Evolutionary conservation across 768 basidiomycete genomes (phyloP), one percentile per base, ranked within the genome.

Genomic region (Russula earlei): DNA sequence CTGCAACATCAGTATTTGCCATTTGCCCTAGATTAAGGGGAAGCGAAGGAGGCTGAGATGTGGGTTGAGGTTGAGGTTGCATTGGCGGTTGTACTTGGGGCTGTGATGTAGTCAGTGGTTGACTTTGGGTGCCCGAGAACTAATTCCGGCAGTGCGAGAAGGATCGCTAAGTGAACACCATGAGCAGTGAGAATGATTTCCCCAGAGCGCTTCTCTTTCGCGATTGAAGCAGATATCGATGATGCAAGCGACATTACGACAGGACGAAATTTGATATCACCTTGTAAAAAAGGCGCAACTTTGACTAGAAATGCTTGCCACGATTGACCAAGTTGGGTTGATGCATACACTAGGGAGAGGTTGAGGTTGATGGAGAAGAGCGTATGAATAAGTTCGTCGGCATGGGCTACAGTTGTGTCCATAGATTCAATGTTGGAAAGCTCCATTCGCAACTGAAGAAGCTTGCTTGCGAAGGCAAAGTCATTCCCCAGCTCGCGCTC

Each of bases 111-210:
- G n/a, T n/a, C n/a, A n/a, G n/a, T n/a, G n/a, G n/a, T n/a, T n/a
- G 8, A 83, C 70, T 62, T 85, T 83, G 81, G 6, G 75, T 66
- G 0, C 77, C 72, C 2, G 80, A 80, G 65, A 87, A 88, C 81
- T 4, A 87, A 76, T 62, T 96, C 88, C n/a, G 92, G 73, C 48
- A 94, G 67, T 0, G 84, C 78, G 20, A 91, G 75, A 2, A 96
- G 74, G 2, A 95, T 74, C 4, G 80, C 77, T 22, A 97, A 70
- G 29, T 91, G 77, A 22, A 85, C 80, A 2, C 80, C 78, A 60
- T 97, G 91, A 15, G 93, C 82, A 1, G 79, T 78, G 0, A 85
- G 76, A 82, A 93, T 87, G 79, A 93, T 86, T 55, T 91, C 85
- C 0, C 93, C 93, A 5, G 73, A 75, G 34, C 91, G 78, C 37